These are phyloP conservation scores for Aciculosporium take DNA, from an alignment of 2,329 filamentous ascomycete genomes.

Conservation along the genomic window DNA sequence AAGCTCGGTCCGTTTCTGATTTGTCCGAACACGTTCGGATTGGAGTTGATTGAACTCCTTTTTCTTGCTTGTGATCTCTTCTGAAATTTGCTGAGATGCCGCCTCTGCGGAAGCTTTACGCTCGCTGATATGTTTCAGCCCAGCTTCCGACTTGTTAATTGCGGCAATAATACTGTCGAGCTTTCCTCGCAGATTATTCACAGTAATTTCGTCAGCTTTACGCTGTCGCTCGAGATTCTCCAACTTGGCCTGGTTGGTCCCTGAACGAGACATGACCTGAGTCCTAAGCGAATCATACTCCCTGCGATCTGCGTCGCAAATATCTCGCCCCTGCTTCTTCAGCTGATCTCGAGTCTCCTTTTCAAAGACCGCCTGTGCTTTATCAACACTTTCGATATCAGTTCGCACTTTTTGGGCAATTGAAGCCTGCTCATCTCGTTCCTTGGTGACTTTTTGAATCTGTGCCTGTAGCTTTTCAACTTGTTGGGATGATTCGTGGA, in stretches of 20 bases:
- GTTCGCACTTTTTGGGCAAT: constrained; percentile 63
- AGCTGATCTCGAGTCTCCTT: constrained; percentile 72
- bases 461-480: constrained; percentile 53
- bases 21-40: constrained; percentile 68
- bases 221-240: constrained; percentile 78
- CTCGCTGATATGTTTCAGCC: constrained; percentile 54
- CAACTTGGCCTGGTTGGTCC: constrained; percentile 66
- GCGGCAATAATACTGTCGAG: constrained; percentile 65
- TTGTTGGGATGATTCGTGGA: constrained; percentile 61
- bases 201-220: constrained; percentile 82
- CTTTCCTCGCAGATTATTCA: constrained; percentile 78
- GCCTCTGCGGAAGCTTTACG: constrained; percentile 50
- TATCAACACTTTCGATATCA: constrained; percentile 71
- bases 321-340: constrained; percentile 71
- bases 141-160: constrained; percentile 57
- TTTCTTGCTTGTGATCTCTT: constrained; percentile 76
- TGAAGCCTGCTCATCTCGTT: constrained; percentile 56
- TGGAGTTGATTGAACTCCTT: constrained; percentile 77
- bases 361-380: constrained; percentile 79
- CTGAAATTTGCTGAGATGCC: constrained; percentile 51
- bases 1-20: constrained; percentile 71
- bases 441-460: constrained; percentile 57
- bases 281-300: constrained; percentile 77
- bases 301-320: constrained; percentile 74
- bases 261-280: constrained; percentile 71